These are phyloP conservation scores for Colletotrichum musicola DNA, from an alignment of 2,329 filamentous ascomycete genomes.

Conservation along the genomic window DNA sequence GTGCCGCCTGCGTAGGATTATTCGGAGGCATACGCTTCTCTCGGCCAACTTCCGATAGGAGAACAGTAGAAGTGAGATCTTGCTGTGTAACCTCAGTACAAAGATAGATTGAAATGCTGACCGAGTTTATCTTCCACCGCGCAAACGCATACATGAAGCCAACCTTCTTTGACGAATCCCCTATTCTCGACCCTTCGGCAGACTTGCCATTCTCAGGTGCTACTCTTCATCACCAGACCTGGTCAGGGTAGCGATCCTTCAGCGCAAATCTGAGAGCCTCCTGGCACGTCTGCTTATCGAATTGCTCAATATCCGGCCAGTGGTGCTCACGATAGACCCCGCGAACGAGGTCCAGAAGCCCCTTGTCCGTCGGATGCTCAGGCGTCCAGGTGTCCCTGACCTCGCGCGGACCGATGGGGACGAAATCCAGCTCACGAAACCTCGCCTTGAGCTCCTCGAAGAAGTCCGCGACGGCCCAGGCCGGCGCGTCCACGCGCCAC, in stretches of 20 bases:
- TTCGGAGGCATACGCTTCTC: background rate
- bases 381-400: slow-evolving; percentile 30
- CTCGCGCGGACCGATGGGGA: slow-evolving; percentile 41
- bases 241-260: background rate
- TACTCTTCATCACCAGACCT: background rate
- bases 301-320: slow-evolving; percentile 47
- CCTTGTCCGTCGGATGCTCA: slow-evolving; percentile 23
- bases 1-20: background rate
- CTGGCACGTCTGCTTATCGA: slow-evolving; percentile 44
- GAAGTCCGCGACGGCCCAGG: slow-evolving; percentile 43
- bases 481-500: slow-evolving; percentile 42
- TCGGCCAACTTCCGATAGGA: too few species aligned
- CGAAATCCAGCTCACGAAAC: slow-evolving; percentile 42
- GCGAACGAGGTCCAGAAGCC: slow-evolving; percentile 28
- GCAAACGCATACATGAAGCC: background rate
- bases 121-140: background rate
- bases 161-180: background rate
- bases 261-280: background rate
- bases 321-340: slow-evolving; percentile 48
- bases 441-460: slow-evolving; percentile 45
- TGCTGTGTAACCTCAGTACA: background rate
- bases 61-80: too few species aligned
- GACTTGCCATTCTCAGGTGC: background rate
- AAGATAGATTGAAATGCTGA: background rate
- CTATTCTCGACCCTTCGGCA: background rate